Percentiles rank a stretch among this genome's conserved stretches.
Conservation (phyloP, 345 rosid species). For the Hibiscus mutabilis region DNA sequence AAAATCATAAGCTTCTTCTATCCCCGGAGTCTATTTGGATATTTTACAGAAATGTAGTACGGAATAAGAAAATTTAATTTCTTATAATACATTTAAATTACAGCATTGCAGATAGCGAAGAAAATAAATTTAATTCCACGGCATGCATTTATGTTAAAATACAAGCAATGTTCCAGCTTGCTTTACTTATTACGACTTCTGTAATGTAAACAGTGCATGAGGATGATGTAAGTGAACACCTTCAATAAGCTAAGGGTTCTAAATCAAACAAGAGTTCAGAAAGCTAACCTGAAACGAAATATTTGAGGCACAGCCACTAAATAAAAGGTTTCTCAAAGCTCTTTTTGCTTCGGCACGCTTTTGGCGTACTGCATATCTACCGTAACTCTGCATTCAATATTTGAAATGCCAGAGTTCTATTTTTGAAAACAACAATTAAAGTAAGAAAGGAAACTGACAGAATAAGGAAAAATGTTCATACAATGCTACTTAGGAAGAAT, state of each 20-base stretch:
- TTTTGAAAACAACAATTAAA: not conserved
- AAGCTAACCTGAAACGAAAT: conserved; percentile 33
- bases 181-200: not conserved
- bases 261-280: conserved; percentile 2
- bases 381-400: conserved; percentile 28
- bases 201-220: not conserved
- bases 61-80: not conserved
- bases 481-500: not conserved
- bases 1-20: not conserved
- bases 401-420: conserved; percentile 12
- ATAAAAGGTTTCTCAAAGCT: conserved; percentile 45
- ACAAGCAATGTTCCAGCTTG: not conserved
- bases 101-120: not conserved
- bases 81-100: not conserved
- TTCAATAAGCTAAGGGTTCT: not conserved
- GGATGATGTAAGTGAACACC: not conserved
- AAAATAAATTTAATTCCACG: not conserved
- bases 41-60: not conserved
- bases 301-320: conserved; percentile 22
- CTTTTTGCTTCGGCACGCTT: conserved; percentile 49
- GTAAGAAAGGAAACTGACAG: not conserved
- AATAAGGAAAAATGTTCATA: not conserved
- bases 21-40: not conserved
- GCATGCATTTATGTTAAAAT: not conserved
- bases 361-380: conserved; percentile 41